Evolutionary conservation across 1,284 basidiomycete species (phyloP).

Genomic region (Microbotryum saponariae): DNA sequence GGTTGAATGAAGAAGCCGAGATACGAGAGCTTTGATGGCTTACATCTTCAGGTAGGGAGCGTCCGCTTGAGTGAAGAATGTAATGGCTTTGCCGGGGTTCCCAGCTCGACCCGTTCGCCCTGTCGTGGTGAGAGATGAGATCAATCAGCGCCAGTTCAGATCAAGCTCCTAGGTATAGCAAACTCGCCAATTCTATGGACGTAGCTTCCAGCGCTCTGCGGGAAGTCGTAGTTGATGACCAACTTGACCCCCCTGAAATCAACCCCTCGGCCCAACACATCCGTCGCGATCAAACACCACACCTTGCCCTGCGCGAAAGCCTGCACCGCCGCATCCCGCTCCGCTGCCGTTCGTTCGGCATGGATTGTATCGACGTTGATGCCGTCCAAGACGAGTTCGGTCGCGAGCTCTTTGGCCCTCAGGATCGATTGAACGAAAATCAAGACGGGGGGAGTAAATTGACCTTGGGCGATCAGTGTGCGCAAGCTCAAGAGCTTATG

Average conservation of each 20-base stretch:
- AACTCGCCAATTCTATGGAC: conserved; percentile 71
- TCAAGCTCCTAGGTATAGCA: too few species aligned
- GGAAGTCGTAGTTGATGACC: conserved; percentile 87
- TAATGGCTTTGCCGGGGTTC: conserved; percentile 80
- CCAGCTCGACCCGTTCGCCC: conserved; percentile 89
- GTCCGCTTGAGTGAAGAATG: conserved; percentile 92
- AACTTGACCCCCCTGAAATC: conserved; percentile 92
- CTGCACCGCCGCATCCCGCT: conserved; percentile 74
- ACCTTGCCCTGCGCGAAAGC: conserved; percentile 79
- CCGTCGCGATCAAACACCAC: conserved; percentile 88
- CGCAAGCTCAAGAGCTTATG: conserved; percentile 84
- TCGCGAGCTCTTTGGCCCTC: conserved; percentile 79
- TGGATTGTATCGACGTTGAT: conserved; percentile 86
- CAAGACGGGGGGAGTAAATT: conserved; percentile 77
- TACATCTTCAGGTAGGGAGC: conserved; percentile 77
- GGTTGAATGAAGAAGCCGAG: conserved; percentile 4
- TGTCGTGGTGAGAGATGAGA: too few species aligned
- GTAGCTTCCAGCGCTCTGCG: conserved; percentile 86
- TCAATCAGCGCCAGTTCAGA: too few species aligned
- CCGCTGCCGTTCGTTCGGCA: conserved; percentile 74
- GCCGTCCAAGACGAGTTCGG: conserved; percentile 77
- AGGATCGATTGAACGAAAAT: conserved; percentile 91
- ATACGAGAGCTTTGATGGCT: background rate
- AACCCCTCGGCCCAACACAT: conserved; percentile 93
- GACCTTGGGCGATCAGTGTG: conserved; percentile 68